A percentile compares a stretch with the other conserved stretches of the same genome.
phyloP scores from a whole-genome alignment of 2,329 filamentous ascomycete genomes.

The Aspergillus spinulosporus region DNA sequence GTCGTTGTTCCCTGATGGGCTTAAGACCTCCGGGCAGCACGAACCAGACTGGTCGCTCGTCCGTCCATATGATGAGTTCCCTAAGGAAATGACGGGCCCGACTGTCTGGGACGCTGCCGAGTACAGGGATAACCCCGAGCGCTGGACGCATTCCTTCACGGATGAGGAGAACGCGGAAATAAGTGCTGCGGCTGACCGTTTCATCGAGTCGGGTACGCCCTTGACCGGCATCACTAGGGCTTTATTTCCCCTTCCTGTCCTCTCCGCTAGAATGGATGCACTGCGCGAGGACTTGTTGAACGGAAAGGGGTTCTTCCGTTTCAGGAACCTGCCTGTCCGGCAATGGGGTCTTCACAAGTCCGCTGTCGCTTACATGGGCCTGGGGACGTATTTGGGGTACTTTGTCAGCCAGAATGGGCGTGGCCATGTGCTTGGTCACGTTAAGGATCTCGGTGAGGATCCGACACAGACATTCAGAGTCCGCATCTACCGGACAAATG shows the following conservation, averaged over 20 bases:
- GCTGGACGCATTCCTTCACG: conserved; percentile 72
- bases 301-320: conserved; percentile 86
- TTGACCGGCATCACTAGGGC: conserved; percentile 70
- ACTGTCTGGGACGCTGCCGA: conserved; percentile 72
- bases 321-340: conserved; percentile 78
- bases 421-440: conserved; percentile 83
- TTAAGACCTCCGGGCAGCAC: conserved; percentile 72
- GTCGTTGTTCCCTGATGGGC: conserved; percentile 61
- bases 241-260: conserved; percentile 62
- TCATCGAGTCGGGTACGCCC: conserved; percentile 64
- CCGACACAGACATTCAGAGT: conserved; percentile 79
- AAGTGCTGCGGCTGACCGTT: conserved; percentile 65
- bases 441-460: conserved; percentile 85
- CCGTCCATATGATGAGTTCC: conserved; percentile 69
- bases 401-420: conserved; percentile 83
- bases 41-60: conserved; percentile 66
- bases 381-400: conserved; percentile 82
- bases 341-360: conserved; percentile 77
- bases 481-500: conserved; percentile 86
- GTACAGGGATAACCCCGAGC: conserved; percentile 62
- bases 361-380: conserved; percentile 85
- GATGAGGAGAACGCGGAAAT: conserved; percentile 67
- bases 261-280: conserved; percentile 54
- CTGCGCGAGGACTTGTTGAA: conserved; percentile 70
- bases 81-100: conserved; percentile 67